Percentiles rank a stretch among this genome's conserved stretches.
Evolutionary conservation across 2,329 filamentous ascomycete genomes (phyloP).

Genomic region (Xylariaceae sp.): DNA sequence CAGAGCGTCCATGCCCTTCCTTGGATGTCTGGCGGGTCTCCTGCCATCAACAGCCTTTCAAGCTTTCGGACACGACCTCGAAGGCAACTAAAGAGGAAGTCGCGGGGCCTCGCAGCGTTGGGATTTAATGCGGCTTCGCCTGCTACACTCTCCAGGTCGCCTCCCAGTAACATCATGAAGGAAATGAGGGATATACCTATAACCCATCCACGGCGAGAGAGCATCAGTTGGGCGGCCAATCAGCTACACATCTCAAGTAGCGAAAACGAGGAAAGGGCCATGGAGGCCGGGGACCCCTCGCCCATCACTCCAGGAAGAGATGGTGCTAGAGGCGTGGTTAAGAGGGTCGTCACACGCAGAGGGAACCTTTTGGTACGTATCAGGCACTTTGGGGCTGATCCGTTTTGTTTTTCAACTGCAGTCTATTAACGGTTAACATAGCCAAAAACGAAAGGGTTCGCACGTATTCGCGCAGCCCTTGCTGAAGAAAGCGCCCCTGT

Average conservation of each 20-base stretch:
- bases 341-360: conserved; percentile 81
- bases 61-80: conserved; percentile 81
- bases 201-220: conserved; percentile 74
- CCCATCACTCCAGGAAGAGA: conserved; percentile 55
- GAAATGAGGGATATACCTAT: conserved; percentile 46
- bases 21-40: conserved; percentile 71
- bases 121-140: conserved; percentile 54
- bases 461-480: conserved; percentile 86
- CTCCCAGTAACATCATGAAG: conserved; percentile 58
- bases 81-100: conserved; percentile 65
- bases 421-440: conserved; percentile 44
- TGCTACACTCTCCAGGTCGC: conserved; percentile 69
- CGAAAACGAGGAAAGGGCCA: conserved; percentile 75
- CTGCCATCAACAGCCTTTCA: conserved; percentile 76
- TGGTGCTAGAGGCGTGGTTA: conserved; percentile 75
- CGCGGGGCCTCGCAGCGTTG: conserved; percentile 54
- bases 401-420: background rate
- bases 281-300: conserved; percentile 52
- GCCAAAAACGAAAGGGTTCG: conserved; percentile 97
- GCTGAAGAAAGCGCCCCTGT: conserved; percentile 86
- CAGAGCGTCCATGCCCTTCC: conserved; percentile 50
- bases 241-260: conserved; percentile 83
- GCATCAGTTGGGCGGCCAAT: conserved; percentile 87
- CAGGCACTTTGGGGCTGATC: conserved; percentile 24
- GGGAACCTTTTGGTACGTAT: conserved; percentile 83